phyloP scores from a whole-genome alignment of 768 basidiomycete genomes.

The Russula emetica region DNA sequence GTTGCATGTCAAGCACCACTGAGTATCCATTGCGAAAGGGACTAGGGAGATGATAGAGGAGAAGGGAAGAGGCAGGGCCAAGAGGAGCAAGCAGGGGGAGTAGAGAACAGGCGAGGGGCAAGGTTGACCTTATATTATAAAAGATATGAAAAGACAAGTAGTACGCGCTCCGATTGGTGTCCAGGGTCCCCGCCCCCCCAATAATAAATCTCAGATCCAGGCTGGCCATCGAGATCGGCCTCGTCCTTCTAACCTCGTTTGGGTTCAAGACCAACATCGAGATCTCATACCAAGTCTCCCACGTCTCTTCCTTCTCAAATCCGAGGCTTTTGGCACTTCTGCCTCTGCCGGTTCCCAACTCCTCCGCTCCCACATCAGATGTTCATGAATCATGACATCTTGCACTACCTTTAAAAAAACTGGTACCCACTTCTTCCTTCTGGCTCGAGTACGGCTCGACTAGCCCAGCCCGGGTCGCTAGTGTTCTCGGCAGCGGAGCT shows the following conservation, averaged over 20 bases:
- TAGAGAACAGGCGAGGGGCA: conserved; percentile 12
- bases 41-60: conserved; percentile 26
- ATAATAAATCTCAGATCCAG: conserved; percentile 29
- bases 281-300: conserved; percentile 12
- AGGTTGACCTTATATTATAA: conserved; percentile 24
- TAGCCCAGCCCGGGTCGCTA: background rate
- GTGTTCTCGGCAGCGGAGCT: conserved; percentile 16
- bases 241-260: conserved; percentile 27
- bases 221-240: conserved; percentile 23
- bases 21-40: conserved; percentile 49
- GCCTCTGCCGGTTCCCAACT: background rate
- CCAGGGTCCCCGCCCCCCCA: conserved; percentile 12
- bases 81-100: conserved; percentile 3
- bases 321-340: conserved; percentile 6
- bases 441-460: background rate
- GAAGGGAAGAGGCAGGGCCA: conserved; percentile 25
- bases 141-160: conserved; percentile 17
- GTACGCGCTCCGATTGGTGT: conserved; percentile 11
- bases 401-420: background rate
- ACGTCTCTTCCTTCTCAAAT: background rate
- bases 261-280: conserved; percentile 15
- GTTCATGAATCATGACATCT: background rate
- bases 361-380: background rate
- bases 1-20: conserved; percentile 69
- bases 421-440: background rate